Evolutionary conservation across 352 stramenopile genomes (phyloP), one percentile per base, ranked within the genome.

Genomic region (Phytopythium aichiense): DNA sequence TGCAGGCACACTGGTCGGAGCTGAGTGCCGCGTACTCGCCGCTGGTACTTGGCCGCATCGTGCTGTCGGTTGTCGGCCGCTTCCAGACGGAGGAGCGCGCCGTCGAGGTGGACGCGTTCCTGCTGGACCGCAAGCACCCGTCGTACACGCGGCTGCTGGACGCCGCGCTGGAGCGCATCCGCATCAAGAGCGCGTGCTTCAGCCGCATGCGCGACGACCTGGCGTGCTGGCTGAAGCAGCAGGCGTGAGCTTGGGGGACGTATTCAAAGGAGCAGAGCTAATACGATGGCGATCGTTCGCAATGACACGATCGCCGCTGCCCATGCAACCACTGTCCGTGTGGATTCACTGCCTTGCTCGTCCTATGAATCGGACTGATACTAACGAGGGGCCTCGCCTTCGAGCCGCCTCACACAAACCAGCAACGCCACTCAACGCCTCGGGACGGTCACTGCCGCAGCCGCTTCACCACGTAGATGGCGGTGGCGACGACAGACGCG

Each of bases 131-230:
- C 57, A 88, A 88, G 61, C 79, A 92, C 65, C 70, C 76, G 56
- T 81, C 74, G 50, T 92, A 91, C 71, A 73, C 81, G 33, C 78
- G 73, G 9, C 57, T 86, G 58, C 59, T 94, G 31, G 81, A 92
- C 55, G 77, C 76, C 20, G 77, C 79, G 25, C 71, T 94, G 37
- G 84, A 94, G 64, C 71, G 77, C 35, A 92, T 94, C 62, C 81
- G 76, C 56, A 88, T 87, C 58, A 89, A 88, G 66, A 77, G 67
- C 28, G 80, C 79, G 22, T 84, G 76, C 67, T 89, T 81, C 61
- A 51, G 73, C 37, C 80, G 81, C 55, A 84, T 79, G 60, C 79
- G 72, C 38, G 71, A 79, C 28, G 72, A 77, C 7, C 71, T 89
- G 54, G 72, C 72, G 0, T 69, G 78, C 69, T 91, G 82, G 82